Percentiles rank a stretch among this genome's conserved stretches.
Conservation (phyloP, 2,329 filamentous ascomycete genomes). For the Colletotrichum cuscutae region DNA sequence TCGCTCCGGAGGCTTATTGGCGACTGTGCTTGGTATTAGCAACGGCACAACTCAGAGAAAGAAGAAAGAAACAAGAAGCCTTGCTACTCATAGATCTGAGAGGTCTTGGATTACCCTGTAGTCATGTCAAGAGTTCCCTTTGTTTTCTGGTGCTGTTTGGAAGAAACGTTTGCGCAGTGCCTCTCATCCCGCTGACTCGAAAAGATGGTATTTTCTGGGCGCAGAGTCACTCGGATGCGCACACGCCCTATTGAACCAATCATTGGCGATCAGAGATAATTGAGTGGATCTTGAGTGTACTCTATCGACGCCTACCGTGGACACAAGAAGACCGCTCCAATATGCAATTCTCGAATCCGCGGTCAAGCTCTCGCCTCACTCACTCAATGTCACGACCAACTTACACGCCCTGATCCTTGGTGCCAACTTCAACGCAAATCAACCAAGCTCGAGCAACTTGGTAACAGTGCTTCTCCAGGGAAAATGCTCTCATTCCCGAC, state of each 20-base stretch:
- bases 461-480: too few species aligned
- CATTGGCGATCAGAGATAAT: too few species aligned
- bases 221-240: neutral
- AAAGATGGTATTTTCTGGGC: constrained; percentile 10
- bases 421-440: too few species aligned
- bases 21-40: neutral
- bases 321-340: neutral
- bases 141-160: neutral
- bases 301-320: neutral
- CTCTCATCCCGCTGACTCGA: constrained; percentile 17
- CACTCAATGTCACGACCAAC: neutral
- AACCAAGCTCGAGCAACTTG: too few species aligned
- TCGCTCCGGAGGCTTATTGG: too few species aligned
- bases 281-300: accelerated
- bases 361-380: neutral
- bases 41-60: neutral
- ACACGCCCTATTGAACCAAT: neutral
- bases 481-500: constrained; percentile 55
- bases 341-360: constrained; percentile 27
- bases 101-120: too few species aligned
- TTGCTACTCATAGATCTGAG: neutral
- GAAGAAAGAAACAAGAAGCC: neutral
- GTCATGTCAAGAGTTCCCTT: neutral
- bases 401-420: neutral
- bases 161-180: neutral